These are phyloP conservation scores for Aquilaria yunnanensis DNA, from an alignment of 345 rosid genomes.

Conservation along the genomic window DNA sequence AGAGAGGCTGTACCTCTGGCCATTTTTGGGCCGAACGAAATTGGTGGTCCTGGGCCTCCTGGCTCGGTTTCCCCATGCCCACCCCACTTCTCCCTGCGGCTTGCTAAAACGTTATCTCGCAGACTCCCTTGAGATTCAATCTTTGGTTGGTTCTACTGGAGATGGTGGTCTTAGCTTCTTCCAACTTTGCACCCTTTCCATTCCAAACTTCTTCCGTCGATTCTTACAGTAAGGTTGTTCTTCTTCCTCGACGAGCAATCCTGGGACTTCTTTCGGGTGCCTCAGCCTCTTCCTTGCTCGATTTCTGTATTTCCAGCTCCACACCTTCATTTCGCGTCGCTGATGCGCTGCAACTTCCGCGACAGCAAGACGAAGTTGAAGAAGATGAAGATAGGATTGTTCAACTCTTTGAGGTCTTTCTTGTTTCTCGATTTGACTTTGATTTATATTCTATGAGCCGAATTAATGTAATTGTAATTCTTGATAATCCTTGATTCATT, in stretches of 20 bases:
- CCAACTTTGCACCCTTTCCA: constrained; percentile 11
- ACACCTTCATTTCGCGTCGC: constrained; percentile 26
- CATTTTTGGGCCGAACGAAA: too few relatives aligned
- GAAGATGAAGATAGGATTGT: constrained; percentile 70
- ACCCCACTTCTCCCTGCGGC: too few relatives aligned
- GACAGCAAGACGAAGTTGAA: constrained; percentile 43
- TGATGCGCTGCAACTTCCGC: constrained; percentile 29
- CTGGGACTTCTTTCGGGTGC: constrained; percentile 36
- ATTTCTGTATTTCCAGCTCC: constrained; percentile 13
- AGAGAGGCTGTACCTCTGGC: too few relatives aligned
- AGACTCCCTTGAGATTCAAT: too few relatives aligned
- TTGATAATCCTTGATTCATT: background rate
- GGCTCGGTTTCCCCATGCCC: background rate
- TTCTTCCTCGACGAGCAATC: constrained; percentile 36
- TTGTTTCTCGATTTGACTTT: background rate
- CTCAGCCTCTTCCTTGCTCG: constrained; percentile 29
- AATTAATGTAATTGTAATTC: background rate
- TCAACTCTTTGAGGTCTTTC: constrained; percentile 62
- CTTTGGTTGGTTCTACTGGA: too few relatives aligned
- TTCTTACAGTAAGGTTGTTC: constrained; percentile 13
- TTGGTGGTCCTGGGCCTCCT: background rate
- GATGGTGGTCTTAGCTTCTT: constrained; percentile 15
- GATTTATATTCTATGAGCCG: too few relatives aligned
- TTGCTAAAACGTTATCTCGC: too few relatives aligned
- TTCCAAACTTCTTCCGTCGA: constrained; percentile 13